Conservation (phyloP, 176 grass and related monocot genomes). For the Stipa capillata region DNA sequence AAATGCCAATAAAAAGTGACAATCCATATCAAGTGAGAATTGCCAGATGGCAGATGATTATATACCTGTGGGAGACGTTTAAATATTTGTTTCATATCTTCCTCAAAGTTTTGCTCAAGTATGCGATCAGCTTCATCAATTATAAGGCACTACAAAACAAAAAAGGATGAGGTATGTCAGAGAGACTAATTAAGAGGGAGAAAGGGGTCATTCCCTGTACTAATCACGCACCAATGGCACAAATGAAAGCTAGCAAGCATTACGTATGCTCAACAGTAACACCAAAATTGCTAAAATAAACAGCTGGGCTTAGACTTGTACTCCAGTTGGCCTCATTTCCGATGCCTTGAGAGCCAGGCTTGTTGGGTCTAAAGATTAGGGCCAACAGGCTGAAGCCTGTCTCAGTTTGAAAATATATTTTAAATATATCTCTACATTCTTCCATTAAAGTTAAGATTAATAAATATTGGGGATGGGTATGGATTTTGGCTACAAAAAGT, state of each 20-base stretch:
- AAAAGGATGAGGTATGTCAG: background rate
- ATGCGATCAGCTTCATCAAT: conserved; percentile 91
- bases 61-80: conserved; percentile 68
- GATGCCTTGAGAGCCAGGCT: background rate
- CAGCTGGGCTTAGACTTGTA: background rate
- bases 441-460: background rate
- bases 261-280: background rate
- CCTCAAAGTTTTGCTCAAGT: conserved; percentile 61
- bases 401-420: background rate
- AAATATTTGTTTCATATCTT: too few species aligned
- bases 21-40: background rate
- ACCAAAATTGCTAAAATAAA: background rate
- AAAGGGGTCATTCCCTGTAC: background rate
- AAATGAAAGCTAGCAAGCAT: background rate
- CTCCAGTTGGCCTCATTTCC: background rate
- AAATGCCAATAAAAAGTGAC: background rate
- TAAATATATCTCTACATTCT: background rate
- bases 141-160: conserved; percentile 58
- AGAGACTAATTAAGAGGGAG: background rate
- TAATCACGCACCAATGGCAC: background rate
- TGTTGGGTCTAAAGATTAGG: background rate
- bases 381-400: background rate
- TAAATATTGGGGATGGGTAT: background rate
- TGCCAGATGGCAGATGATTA: background rate
- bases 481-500: background rate